Percentiles rank a stretch among this genome's conserved stretches.
These are phyloP conservation scores for Ogataea populi-albae DNA, from an alignment of 805 yeast species.

Conservation along the genomic window DNA sequence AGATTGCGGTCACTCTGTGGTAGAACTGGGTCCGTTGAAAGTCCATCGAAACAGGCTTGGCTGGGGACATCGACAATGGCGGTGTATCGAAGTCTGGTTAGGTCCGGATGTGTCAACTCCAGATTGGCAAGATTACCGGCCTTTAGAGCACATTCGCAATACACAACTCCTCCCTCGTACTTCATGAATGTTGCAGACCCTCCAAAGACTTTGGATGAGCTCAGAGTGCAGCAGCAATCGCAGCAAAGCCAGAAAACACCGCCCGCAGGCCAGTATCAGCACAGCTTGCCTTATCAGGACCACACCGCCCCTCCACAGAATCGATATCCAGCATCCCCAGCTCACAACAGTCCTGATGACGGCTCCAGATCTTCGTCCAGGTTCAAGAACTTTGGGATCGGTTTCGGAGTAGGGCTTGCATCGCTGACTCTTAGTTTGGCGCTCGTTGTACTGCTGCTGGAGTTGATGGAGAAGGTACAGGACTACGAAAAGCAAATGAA, in stretches of 20 bases:
- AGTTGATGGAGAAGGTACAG: constrained; percentile 21
- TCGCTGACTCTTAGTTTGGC: constrained; percentile 14
- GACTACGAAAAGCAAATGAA: constrained; percentile 25
- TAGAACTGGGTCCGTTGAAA: too few relatives aligned
- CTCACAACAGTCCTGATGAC: background rate
- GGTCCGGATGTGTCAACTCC: background rate
- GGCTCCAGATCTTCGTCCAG: constrained; percentile 4
- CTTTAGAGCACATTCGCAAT: constrained; percentile 4
- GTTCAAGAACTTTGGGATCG: constrained; percentile 13
- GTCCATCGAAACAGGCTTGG: too few relatives aligned
- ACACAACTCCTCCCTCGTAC: constrained; percentile 22
- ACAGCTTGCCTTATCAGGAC: too few relatives aligned
- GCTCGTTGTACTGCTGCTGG: constrained; percentile 11
- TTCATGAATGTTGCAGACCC: constrained; percentile 23
- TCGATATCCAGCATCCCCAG: background rate
- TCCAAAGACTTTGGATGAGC: constrained; percentile 32
- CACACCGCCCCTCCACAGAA: background rate
- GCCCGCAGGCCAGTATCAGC: too few relatives aligned
- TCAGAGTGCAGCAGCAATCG: constrained; percentile 7
- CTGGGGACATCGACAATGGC: too few relatives aligned
- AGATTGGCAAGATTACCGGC: background rate
- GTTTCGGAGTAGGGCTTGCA: constrained; percentile 18
- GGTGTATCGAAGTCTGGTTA: background rate
- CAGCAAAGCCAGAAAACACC: constrained; percentile 9
- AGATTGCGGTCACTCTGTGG: too few relatives aligned